Conservation (phyloP, 2,329 filamentous ascomycete genomes). For the Phyllachora maydis region DNA sequence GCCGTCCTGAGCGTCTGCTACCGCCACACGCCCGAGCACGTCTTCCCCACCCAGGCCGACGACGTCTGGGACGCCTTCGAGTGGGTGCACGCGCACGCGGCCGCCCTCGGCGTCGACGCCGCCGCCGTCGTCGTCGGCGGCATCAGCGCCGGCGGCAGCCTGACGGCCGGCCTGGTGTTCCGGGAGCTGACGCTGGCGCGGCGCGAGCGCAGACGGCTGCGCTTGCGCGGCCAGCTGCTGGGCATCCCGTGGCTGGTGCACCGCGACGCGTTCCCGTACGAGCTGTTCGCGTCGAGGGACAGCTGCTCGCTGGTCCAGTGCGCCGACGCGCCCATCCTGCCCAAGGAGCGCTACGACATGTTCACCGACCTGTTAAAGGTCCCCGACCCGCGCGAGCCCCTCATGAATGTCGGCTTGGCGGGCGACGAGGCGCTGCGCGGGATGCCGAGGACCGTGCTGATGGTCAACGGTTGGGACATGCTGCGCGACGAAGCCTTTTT, state of each 20-base stretch:
- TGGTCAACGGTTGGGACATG: slow-evolving; percentile 9
- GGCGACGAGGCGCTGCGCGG: slow-evolving; percentile 7
- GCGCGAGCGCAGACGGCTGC: neutral
- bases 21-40: slow-evolving; percentile 26
- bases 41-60: slow-evolving; percentile 22
- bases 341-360: slow-evolving; percentile 12
- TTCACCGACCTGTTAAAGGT: slow-evolving; percentile 8
- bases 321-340: slow-evolving; percentile 20
- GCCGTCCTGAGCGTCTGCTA: slow-evolving; percentile 29
- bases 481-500: slow-evolving; percentile 9
- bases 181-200: slow-evolving; percentile 11
- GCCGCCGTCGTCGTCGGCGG: slow-evolving; percentile 19
- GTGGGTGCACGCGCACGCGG: slow-evolving; percentile 21
- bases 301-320: slow-evolving; percentile 17
- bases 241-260: slow-evolving; percentile 20
- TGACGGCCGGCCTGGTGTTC: slow-evolving; percentile 13
- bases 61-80: slow-evolving; percentile 27
- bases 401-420: slow-evolving; percentile 13
- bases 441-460: slow-evolving; percentile 8
- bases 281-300: slow-evolving; percentile 13
- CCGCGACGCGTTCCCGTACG: slow-evolving; percentile 7
- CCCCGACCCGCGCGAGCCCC: slow-evolving; percentile 7
- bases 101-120: slow-evolving; percentile 15
- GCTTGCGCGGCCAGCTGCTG: slow-evolving; percentile 21
- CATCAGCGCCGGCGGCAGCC: slow-evolving; percentile 18